Evolutionary conservation across 768 basidiomycete genomes (phyloP).

Genomic region (Kwoniella shandongensis): DNA sequence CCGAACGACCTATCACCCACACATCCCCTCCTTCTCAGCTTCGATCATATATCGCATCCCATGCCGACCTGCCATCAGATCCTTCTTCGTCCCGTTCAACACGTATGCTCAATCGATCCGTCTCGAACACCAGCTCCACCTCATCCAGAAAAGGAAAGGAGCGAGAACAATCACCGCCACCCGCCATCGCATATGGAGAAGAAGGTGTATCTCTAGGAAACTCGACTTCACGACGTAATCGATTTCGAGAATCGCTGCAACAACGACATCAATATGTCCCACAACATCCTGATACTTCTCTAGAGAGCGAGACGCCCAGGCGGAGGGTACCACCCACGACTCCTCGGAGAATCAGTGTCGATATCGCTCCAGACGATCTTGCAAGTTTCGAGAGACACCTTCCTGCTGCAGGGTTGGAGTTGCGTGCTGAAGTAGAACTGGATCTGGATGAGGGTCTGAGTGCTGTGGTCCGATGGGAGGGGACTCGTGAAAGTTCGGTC

Average conservation of each 20-base stretch:
- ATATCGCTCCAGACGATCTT: conserved; percentile 35
- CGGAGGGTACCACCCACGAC: conserved; percentile 9
- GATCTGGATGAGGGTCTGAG: conserved; percentile 33
- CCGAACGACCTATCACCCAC: conserved; percentile 3
- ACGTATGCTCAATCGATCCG: neutral
- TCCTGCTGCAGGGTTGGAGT: conserved; percentile 16
- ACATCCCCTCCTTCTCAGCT: conserved; percentile 18
- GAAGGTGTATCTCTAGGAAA: no score
- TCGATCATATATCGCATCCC: conserved; percentile 30
- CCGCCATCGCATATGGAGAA: neutral
- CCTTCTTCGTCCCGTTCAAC: neutral
- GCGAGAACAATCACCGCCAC: conserved; percentile 10
- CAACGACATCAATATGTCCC: neutral
- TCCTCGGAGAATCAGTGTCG: conserved; percentile 32
- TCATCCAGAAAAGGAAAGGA: conserved; percentile 43
- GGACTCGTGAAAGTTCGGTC: conserved; percentile 9
- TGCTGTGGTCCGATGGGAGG: conserved; percentile 5
- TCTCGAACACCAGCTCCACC: conserved; percentile 10
- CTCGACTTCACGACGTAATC: no score
- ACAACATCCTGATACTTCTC: neutral
- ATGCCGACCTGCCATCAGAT: conserved; percentile 6
- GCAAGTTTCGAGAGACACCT: conserved; percentile 29
- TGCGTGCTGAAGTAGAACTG: conserved; percentile 33
- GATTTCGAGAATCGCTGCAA: neutral
- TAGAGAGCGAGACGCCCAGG: neutral